A percentile compares a stretch with the other conserved stretches of the same genome.
Conservation (phyloP, 2,329 filamentous ascomycete species). For the Pestalotiopsis fici region DNA sequence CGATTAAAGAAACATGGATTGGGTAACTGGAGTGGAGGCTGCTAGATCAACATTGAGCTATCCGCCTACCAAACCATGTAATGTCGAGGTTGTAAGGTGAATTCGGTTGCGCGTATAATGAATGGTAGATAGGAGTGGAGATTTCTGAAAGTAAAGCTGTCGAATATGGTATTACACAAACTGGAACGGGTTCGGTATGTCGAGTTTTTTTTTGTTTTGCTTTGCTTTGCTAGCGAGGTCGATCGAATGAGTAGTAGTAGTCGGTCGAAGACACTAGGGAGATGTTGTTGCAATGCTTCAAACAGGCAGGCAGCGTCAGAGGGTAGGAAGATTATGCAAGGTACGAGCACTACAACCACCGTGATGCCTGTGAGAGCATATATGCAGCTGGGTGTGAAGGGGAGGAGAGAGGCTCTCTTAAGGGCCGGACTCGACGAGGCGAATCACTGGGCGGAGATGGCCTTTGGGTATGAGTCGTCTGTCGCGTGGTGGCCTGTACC, state of each 20-base stretch:
- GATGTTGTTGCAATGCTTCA: constrained; percentile 2
- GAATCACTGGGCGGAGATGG: constrained; percentile 15
- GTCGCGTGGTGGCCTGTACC: constrained; percentile 15
- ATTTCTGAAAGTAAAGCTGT: background rate
- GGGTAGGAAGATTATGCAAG: constrained; percentile 31
- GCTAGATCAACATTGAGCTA: constrained; percentile 31
- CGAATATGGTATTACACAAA: background rate
- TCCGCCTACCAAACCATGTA: constrained; percentile 24
- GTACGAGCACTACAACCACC: constrained; percentile 27
- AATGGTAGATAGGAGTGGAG: background rate
- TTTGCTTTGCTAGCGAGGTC: too few relatives aligned
- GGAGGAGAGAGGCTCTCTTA: constrained; percentile 19
- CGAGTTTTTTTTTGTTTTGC: background rate
- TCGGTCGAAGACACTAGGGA: background rate
- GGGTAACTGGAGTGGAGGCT: constrained; percentile 33
- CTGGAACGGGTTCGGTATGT: background rate
- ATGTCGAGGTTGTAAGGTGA: constrained; percentile 13
- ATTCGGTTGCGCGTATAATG: background rate
- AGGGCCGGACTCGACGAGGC: constrained; percentile 19
- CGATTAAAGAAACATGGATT: constrained; percentile 26
- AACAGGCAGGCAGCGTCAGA: constrained; percentile 7
- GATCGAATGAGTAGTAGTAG: background rate
- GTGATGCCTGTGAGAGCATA: constrained; percentile 21
- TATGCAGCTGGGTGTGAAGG: constrained; percentile 12
- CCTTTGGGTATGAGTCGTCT: constrained; percentile 14